Percentiles rank a stretch among this genome's conserved stretches.
phyloP scores from a whole-genome alignment of 345 rosid species.

The Kernera saxatilis region DNA sequence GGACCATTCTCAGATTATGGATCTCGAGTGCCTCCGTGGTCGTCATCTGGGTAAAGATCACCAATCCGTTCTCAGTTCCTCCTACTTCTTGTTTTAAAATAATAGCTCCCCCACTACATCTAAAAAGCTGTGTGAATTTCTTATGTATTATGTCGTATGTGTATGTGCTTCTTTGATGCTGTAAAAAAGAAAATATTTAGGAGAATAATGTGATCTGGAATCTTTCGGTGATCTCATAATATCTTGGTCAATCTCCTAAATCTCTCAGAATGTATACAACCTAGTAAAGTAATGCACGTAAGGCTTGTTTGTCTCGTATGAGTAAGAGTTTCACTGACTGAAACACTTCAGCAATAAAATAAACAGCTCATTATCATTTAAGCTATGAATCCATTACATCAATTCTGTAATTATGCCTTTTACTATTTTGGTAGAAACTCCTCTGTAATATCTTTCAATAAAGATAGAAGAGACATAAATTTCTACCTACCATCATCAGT shows the following conservation, averaged over 20 bases:
- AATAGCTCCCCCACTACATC: background rate
- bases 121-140: background rate
- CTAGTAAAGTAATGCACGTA: background rate
- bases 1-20: constrained; percentile 86
- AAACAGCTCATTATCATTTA: background rate
- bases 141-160: constrained; percentile 7
- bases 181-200: constrained; percentile 1
- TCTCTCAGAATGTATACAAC: background rate
- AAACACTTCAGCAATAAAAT: background rate
- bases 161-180: constrained; percentile 2
- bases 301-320: constrained; percentile 9
- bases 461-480: background rate
- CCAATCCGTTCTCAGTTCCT: constrained; percentile 46
- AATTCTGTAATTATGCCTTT: background rate
- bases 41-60: constrained; percentile 54
- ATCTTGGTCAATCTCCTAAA: background rate
- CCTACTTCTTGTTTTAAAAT: constrained; percentile 39
- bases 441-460: background rate
- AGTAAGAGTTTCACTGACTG: background rate
- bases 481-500: background rate
- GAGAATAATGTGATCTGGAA: background rate
- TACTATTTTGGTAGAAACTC: background rate
- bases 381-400: background rate
- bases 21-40: constrained; percentile 81
- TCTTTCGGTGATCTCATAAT: background rate